phyloP scores from a whole-genome alignment of 495 filamentous ascomycete species.

The Neurospora sublineolata region DNA sequence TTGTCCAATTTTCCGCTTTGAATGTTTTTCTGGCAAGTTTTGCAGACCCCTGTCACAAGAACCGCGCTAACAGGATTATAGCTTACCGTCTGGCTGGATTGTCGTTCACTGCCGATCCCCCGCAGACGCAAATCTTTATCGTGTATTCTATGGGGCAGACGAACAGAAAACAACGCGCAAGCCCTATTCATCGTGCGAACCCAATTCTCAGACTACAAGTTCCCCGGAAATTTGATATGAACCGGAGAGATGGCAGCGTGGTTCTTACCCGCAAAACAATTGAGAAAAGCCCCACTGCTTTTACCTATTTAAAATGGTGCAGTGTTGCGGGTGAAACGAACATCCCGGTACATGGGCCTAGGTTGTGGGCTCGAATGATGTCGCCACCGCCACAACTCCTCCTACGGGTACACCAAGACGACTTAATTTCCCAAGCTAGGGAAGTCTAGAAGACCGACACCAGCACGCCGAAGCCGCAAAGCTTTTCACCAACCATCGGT shows the following conservation, averaged over 20 bases:
- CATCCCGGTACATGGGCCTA: neutral
- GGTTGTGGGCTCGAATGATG: neutral
- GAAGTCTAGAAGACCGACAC: neutral
- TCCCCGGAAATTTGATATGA: neutral
- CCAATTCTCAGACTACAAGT: neutral
- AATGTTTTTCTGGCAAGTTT: too few relatives aligned
- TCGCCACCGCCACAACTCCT: neutral
- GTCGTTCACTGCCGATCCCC: neutral
- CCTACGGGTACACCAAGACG: neutral
- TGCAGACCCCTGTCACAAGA: too few relatives aligned
- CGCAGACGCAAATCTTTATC: neutral
- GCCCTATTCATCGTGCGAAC: neutral
- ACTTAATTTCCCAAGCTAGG: neutral
- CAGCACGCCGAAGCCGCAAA: neutral
- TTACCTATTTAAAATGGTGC: neutral
- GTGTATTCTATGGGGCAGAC: neutral
- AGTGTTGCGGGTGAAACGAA: neutral
- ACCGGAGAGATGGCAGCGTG: neutral
- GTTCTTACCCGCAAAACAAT: neutral
- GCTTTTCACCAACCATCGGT: neutral
- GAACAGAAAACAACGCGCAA: neutral
- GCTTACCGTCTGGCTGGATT: neutral
- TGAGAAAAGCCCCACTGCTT: neutral
- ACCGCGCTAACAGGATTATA: neutral
- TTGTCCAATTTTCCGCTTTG: too few relatives aligned